These are phyloP conservation scores for Lasiosphaeria hispida DNA, from an alignment of 495 filamentous ascomycete species.

Conservation along the genomic window DNA sequence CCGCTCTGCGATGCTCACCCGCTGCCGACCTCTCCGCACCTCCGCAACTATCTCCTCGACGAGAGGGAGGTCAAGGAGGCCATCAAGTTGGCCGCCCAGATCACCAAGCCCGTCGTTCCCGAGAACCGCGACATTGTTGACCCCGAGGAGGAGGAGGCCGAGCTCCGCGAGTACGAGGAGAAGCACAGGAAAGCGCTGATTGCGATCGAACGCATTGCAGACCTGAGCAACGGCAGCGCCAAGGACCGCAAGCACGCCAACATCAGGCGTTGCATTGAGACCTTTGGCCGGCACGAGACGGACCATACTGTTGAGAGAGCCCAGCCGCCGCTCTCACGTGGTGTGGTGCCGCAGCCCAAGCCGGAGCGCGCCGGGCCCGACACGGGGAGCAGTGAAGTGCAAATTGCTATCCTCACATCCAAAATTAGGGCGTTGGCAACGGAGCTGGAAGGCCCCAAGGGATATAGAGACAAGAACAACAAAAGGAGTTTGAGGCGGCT, in stretches of 20 bases:
- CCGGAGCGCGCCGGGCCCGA: constrained; percentile 79
- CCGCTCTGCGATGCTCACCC: constrained; percentile 30
- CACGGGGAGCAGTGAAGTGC: constrained; percentile 91
- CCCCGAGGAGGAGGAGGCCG: constrained; percentile 44
- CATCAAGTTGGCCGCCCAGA: constrained; percentile 58
- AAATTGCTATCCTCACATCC: constrained; percentile 92
- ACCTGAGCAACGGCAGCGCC: constrained; percentile 67
- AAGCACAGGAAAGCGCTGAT: constrained; percentile 54
- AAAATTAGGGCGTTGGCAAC: constrained; percentile 83
- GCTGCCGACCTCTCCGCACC: constrained; percentile 44
- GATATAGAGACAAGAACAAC: constrained; percentile 80
- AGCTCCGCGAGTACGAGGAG: constrained; percentile 34
- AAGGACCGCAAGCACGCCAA: constrained; percentile 77
- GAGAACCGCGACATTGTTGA: constrained; percentile 38
- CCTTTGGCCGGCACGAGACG: constrained; percentile 89
- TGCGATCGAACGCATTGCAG: constrained; percentile 74
- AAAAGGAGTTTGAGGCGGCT: constrained; percentile 83
- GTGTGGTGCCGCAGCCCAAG: constrained; percentile 43
- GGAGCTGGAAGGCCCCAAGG: constrained; percentile 53
- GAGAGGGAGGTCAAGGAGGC: constrained; percentile 61
- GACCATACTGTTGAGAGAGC: constrained; percentile 56
- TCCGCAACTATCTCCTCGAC: constrained; percentile 73
- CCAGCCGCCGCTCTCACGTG: constrained; percentile 46
- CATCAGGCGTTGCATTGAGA: constrained; percentile 76
- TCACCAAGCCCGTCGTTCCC: constrained; percentile 56